Conservation (phyloP, 2,329 filamentous ascomycete genomes). For the Teratosphaeria destructans region DNA sequence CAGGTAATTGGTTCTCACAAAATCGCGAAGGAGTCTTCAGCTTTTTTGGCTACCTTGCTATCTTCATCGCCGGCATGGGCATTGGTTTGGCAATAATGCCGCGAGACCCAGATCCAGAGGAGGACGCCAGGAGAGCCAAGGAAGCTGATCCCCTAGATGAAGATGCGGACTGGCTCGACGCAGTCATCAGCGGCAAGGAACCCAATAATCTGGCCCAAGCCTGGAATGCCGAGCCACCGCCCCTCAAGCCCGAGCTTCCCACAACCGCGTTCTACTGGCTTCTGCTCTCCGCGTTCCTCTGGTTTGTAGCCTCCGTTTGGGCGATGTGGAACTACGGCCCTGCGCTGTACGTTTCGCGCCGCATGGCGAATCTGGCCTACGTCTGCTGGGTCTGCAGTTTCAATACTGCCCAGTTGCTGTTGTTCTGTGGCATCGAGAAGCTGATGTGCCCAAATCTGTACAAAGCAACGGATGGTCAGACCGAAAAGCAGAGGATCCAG, state of each 20-base stretch:
- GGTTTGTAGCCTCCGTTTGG: slow-evolving; percentile 61
- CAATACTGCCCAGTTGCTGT: slow-evolving; percentile 71
- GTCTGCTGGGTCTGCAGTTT: slow-evolving; percentile 87
- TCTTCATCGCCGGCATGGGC: slow-evolving; percentile 83
- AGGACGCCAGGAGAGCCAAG: slow-evolving; percentile 1
- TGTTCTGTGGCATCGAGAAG: slow-evolving; percentile 69
- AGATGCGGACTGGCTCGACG: slow-evolving; percentile 27
- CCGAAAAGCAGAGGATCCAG: slow-evolving; percentile 54
- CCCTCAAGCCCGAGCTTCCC: slow-evolving; percentile 17
- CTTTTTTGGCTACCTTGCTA: slow-evolving; percentile 85
- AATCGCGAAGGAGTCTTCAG: slow-evolving; percentile 96
- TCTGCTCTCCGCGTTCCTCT: slow-evolving; percentile 53
- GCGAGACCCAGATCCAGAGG: slow-evolving; percentile 25
- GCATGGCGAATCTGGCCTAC: slow-evolving; percentile 87
- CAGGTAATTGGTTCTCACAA: slow-evolving; percentile 61
- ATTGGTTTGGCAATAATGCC: slow-evolving; percentile 72
- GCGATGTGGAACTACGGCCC: slow-evolving; percentile 62
- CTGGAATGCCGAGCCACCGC: slow-evolving; percentile 7
- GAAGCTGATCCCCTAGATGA: slow-evolving; percentile 21
- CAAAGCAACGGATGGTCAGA: slow-evolving; percentile 41
- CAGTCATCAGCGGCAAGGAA: slow-evolving; percentile 6
- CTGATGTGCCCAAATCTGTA: slow-evolving; percentile 66
- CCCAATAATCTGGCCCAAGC: not conserved
- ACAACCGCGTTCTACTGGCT: slow-evolving; percentile 38
- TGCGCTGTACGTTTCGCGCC: slow-evolving; percentile 68